phyloP scores from a whole-genome alignment of 345 rosid species.

The Eucalyptus regnans region DNA sequence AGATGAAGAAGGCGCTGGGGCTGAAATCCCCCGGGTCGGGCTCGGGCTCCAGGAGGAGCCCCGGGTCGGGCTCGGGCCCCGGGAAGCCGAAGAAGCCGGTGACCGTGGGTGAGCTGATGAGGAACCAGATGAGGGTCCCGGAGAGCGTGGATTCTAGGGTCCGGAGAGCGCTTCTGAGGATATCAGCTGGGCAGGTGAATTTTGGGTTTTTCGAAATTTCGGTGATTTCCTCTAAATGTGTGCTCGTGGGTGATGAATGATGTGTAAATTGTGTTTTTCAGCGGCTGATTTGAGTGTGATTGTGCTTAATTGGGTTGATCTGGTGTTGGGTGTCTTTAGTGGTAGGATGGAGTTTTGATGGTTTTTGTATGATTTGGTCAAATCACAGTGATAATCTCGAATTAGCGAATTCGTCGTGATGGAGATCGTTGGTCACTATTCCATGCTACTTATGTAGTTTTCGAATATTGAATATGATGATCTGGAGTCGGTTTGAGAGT shows the following conservation, averaged over 20 bases:
- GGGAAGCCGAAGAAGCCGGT: constrained; percentile 48
- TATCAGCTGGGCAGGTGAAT: constrained; percentile 83
- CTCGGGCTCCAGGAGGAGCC: constrained; percentile 55
- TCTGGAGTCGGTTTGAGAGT: not conserved
- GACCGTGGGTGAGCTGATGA: constrained; percentile 90
- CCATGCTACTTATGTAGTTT: not conserved
- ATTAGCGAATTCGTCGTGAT: not conserved
- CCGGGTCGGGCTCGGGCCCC: constrained; percentile 54
- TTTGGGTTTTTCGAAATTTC: not conserved
- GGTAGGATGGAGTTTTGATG: not conserved
- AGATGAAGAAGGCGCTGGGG: constrained; percentile 93
- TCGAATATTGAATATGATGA: not conserved
- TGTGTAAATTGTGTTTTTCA: not conserved
- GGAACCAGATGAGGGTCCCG: constrained; percentile 78
- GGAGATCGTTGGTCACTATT: not conserved
- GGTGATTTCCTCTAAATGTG: not conserved
- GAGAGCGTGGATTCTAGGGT: constrained; percentile 79
- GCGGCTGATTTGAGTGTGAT: not conserved
- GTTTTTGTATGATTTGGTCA: not conserved
- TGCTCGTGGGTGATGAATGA: not conserved
- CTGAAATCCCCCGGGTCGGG: constrained; percentile 44
- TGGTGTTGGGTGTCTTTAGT: not conserved
- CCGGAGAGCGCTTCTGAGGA: constrained; percentile 75
- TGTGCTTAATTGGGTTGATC: constrained; percentile 4
- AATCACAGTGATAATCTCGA: not conserved